Conservation (phyloP, 2,329 filamentous ascomycete genomes). For the Amauroascus verrucosus region DNA sequence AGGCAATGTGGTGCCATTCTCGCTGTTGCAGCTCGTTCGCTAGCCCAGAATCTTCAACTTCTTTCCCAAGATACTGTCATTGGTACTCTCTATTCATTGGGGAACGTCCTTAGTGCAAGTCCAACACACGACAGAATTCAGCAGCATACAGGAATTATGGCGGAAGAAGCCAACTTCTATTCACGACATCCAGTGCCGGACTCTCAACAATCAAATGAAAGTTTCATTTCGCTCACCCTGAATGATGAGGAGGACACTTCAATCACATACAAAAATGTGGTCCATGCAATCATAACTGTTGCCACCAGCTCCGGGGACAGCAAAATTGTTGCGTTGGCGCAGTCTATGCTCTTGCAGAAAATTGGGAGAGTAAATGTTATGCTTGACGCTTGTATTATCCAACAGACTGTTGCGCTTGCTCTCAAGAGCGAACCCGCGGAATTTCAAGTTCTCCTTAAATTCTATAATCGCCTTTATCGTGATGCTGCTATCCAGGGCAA, state of each 20-base stretch:
- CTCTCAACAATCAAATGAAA: conserved; percentile 26
- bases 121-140: conserved; percentile 41
- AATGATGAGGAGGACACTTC: conserved; percentile 69
- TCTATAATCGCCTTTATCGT: conserved; percentile 65
- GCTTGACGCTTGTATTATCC: conserved; percentile 78
- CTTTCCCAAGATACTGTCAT: conserved; percentile 90
- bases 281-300: conserved; percentile 90
- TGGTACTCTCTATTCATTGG: conserved; percentile 90
- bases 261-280: conserved; percentile 71
- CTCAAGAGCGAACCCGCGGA: conserved; percentile 68
- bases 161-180: conserved; percentile 36
- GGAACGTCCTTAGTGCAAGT: conserved; percentile 78
- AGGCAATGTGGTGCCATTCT: conserved; percentile 60
- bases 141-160: conserved; percentile 19
- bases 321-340: conserved; percentile 84
- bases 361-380: conserved; percentile 69
- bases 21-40: conserved; percentile 66
- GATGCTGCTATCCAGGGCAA: conserved; percentile 63
- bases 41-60: conserved; percentile 69
- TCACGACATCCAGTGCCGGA: conserved; percentile 37
- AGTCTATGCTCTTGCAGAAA: conserved; percentile 96
- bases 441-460: conserved; percentile 73
- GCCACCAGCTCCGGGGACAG: conserved; percentile 70
- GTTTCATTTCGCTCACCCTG: conserved; percentile 57
- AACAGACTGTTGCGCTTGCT: conserved; percentile 67